Base-by-base conservation (phyloP, 768 basidiomycete genomes). In the Kwoniella bestiolae region DNA sequence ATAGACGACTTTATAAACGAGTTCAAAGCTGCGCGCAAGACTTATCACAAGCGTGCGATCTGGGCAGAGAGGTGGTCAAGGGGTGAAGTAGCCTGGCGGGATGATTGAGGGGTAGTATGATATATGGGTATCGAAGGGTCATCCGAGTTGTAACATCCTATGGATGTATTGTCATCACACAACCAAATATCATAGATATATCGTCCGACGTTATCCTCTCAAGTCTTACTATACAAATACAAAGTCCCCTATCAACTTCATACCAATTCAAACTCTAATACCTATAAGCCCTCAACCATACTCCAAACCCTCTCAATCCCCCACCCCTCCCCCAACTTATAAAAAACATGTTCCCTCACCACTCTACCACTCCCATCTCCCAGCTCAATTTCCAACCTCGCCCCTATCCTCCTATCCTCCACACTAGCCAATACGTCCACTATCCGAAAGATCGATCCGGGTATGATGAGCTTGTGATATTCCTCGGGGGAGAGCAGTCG, bases 21-120 rank as follows among this genome's bases (percentile, higher is more conserved):
- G 71, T 96, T 94, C 83, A 91, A 89, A 75, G 92, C 93, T 56
- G 79, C 88, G 44, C 83, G 95, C 69, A 94, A 92, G 82, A 85
- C 85, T n/a, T 97, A 93, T 80, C 94, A 98, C 80, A 96, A 95
- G 81, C 85, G 94, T 18, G 88, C 88, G 2, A 88, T 95, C 78
- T 96, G 92, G 91, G 87, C 88, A 18, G 91, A 93, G 76, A 84
- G 89, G 71, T 97, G 94, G 92, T 84, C 87, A 0, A 85, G 86
- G 34, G 91, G 91, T 2, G 89, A 92, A 71, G 92, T 97, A 6
- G 84, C 86, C 29, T 96, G 94, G 93, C 84, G 88, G 69, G 90
- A 92, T 56, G 81, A 82, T 65, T 79, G n/a, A 53, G 0, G 3
- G 23, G 25, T 5, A 23, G 23, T 8, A 41, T 18, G 8, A 8